These are phyloP conservation scores for Albifimbria verrucaria DNA, from an alignment of 2,329 filamentous ascomycete genomes.

Conservation along the genomic window DNA sequence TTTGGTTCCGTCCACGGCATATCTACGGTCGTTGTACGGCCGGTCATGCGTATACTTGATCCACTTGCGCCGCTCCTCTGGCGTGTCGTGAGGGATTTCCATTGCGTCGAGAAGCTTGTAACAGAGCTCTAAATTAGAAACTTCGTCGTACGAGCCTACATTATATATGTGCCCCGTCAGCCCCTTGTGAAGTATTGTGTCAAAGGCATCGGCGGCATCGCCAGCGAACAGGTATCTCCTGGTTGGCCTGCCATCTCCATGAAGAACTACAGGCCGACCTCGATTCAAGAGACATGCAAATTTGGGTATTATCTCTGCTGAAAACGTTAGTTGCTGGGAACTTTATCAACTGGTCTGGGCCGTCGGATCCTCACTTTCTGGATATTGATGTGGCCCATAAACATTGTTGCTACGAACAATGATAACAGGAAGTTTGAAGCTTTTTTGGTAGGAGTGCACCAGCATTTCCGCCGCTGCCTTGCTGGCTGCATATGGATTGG, in stretches of 20 bases:
- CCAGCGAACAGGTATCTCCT: conserved; percentile 75
- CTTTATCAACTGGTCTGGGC: no score
- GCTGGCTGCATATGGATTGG: conserved; percentile 77
- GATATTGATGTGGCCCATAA: conserved; percentile 80
- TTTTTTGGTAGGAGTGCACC: conserved; percentile 82
- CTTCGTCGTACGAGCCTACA: conserved; percentile 73
- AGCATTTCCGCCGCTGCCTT: conserved; percentile 83
- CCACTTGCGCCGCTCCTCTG: conserved; percentile 57
- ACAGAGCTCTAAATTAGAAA: conserved; percentile 71
- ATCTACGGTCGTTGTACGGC: conserved; percentile 74
- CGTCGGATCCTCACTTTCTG: conserved; percentile 61
- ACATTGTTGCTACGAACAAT: conserved; percentile 83
- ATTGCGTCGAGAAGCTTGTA: conserved; percentile 61
- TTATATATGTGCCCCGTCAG: conserved; percentile 76
- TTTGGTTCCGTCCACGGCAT: conserved; percentile 69
- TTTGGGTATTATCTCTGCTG: conserved; percentile 75
- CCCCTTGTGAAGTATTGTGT: conserved; percentile 79
- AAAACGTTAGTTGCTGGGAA: no score
- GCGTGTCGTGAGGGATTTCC: conserved; percentile 47
- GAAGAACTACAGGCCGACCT: conserved; percentile 64
- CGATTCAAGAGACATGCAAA: conserved; percentile 71
- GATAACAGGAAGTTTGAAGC: conserved; percentile 75
- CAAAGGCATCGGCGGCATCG: conserved; percentile 77
- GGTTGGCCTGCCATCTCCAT: conserved; percentile 72
- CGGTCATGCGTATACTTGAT: conserved; percentile 74